Percentiles rank a stretch among this genome's conserved stretches.
phyloP scores from a whole-genome alignment of 2,329 filamentous ascomycete genomes.

The Phoma sp. region DNA sequence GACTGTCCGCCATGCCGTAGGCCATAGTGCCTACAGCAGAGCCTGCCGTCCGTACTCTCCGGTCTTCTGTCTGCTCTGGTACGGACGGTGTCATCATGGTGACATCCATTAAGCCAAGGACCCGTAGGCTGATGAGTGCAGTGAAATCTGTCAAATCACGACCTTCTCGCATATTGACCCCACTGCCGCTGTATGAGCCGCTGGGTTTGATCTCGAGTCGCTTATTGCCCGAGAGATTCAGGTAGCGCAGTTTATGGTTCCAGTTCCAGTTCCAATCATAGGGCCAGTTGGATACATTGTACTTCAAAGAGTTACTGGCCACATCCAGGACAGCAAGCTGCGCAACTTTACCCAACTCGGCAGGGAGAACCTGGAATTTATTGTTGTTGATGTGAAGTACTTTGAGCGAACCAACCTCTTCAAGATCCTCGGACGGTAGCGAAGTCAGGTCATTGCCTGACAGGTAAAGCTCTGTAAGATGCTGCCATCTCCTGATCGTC shows the following conservation, averaged over 20 bases:
- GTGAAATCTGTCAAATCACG: slow-evolving; percentile 89
- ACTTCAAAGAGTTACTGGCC: slow-evolving; percentile 93
- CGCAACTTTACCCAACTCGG: slow-evolving; percentile 91
- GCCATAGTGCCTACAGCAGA: slow-evolving; percentile 87
- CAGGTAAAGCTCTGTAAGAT: slow-evolving; percentile 88
- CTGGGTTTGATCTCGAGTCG: slow-evolving; percentile 84
- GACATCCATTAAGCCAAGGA: slow-evolving; percentile 96
- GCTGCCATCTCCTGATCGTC: slow-evolving; percentile 86
- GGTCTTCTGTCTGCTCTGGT: slow-evolving; percentile 92
- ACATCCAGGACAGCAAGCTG: slow-evolving; percentile 92
- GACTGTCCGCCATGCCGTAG: slow-evolving; percentile 96
- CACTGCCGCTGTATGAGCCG: slow-evolving; percentile 60
- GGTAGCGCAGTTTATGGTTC: slow-evolving; percentile 91
- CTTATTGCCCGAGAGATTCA: slow-evolving; percentile 97
- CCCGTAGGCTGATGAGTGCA: slow-evolving; percentile 79
- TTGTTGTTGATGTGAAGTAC: slow-evolving; percentile 96
- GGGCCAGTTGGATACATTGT: slow-evolving; percentile 98
- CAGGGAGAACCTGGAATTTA: slow-evolving; percentile 94
- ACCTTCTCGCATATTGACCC: slow-evolving; percentile 57
- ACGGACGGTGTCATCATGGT: slow-evolving; percentile 92
- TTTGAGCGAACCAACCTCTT: slow-evolving; percentile 85
- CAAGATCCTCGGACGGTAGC: slow-evolving; percentile 89
- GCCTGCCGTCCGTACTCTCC: slow-evolving; percentile 95
- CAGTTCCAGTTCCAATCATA: slow-evolving; percentile 99
- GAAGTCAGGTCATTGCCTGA: slow-evolving; percentile 94